phyloP scores from a whole-genome alignment of 2,329 filamentous ascomycete species.

The Fusarium goolgardi region DNA sequence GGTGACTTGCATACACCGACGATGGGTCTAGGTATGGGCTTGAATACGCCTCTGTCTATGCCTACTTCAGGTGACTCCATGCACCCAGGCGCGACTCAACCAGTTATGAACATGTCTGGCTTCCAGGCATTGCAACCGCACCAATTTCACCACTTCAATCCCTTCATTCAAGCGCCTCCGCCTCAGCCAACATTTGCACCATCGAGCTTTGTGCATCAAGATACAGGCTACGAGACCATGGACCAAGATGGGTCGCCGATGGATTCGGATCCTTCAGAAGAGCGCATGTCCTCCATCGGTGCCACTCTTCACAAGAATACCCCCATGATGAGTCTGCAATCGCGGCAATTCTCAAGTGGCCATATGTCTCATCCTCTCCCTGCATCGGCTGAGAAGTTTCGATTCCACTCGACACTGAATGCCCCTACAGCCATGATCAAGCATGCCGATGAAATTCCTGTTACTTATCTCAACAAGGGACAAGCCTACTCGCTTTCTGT shows the following conservation, averaged over 20 bases:
- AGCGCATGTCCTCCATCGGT: constrained; percentile 67
- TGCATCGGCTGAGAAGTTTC: constrained; percentile 76
- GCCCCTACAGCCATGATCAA: constrained; percentile 97
- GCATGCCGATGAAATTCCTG: constrained; percentile 87
- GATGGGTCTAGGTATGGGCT: constrained; percentile 77
- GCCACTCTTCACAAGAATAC: constrained; percentile 71
- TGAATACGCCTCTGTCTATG: constrained; percentile 85
- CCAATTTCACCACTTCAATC: constrained; percentile 74
- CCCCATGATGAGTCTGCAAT: constrained; percentile 68
- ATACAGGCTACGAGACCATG: constrained; percentile 83
- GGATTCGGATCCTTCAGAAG: constrained; percentile 63
- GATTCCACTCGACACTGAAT: constrained; percentile 89
- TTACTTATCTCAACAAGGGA: constrained; percentile 98
- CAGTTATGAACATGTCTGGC: constrained; percentile 71
- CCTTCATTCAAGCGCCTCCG: constrained; percentile 73
- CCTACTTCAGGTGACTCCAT: constrained; percentile 74
- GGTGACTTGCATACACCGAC: constrained; percentile 89
- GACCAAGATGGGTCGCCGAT: constrained; percentile 78
- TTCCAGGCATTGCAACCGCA: constrained; percentile 74
- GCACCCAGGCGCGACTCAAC: constrained; percentile 63
- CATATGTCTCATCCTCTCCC: constrained; percentile 61
- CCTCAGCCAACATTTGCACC: constrained; percentile 75
- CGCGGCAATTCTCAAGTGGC: constrained; percentile 60
- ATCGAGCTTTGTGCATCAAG: constrained; percentile 82
- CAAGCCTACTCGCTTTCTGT: constrained; percentile 92